A percentile compares a stretch with the other conserved stretches of the same genome.
phyloP scores from a whole-genome alignment of 257 asterid genomes.

The Cynanchum wilfordii region DNA sequence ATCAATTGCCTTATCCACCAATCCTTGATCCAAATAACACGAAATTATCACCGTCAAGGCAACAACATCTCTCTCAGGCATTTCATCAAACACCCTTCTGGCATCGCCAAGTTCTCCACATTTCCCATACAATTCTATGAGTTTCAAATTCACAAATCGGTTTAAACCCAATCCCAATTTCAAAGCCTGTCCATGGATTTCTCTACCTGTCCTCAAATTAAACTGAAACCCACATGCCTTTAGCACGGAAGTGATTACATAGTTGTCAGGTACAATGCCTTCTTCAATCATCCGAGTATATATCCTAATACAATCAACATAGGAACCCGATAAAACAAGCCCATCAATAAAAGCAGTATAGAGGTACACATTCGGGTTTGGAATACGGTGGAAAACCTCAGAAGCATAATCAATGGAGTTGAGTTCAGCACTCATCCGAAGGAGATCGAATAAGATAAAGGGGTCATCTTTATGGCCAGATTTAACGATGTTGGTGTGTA shows the following conservation, averaged over 20 bases:
- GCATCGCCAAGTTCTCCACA: conserved; percentile 37
- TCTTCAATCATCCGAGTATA: conserved; percentile 36
- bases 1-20: conserved; percentile 30
- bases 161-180: conserved; percentile 38
- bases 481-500: conserved; percentile 37
- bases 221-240: conserved; percentile 42
- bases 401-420: conserved; percentile 4
- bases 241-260: conserved; percentile 37
- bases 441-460: conserved; percentile 43
- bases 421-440: conserved; percentile 39
- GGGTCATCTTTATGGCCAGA: conserved; percentile 30
- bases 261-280: conserved; percentile 35
- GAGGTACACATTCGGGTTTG: background rate
- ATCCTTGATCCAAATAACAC: conserved; percentile 34
- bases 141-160: conserved; percentile 36
- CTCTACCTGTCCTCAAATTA: conserved; percentile 32
- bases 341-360: conserved; percentile 36
- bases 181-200: conserved; percentile 38
- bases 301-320: conserved; percentile 11
- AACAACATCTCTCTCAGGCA: conserved; percentile 47
- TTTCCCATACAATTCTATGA: conserved; percentile 47
- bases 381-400: background rate
- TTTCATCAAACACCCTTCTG: conserved; percentile 43
- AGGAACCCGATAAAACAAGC: conserved; percentile 24
- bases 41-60: conserved; percentile 46